These are phyloP conservation scores for Orbilia javanica DNA, from an alignment of 2,329 filamentous ascomycete genomes.

Conservation along the genomic window DNA sequence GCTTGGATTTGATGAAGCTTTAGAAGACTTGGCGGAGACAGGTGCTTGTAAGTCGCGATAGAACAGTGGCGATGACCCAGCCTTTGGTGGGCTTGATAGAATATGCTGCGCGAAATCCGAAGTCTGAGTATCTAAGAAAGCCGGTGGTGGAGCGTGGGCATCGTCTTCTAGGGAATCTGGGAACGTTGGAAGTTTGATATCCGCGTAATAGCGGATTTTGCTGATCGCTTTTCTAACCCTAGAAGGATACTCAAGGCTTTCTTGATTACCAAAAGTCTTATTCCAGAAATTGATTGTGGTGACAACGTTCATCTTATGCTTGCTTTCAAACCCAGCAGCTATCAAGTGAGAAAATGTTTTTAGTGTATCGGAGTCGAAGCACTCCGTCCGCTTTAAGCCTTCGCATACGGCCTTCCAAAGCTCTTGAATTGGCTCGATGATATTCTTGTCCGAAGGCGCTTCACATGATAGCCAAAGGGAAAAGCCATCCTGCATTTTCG, in stretches of 20 bases:
- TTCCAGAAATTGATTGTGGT: slow-evolving; percentile 72
- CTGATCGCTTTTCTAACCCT: slow-evolving; percentile 74
- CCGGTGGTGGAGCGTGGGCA: slow-evolving; percentile 25
- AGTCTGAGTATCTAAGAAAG: slow-evolving; percentile 60
- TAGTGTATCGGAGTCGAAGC: slow-evolving; percentile 38
- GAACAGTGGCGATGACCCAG: slow-evolving; percentile 41
- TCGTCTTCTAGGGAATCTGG: slow-evolving; percentile 67
- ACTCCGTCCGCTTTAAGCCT: slow-evolving; percentile 27
- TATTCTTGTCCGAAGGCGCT: slow-evolving; percentile 21
- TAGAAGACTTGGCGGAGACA: slow-evolving; percentile 44
- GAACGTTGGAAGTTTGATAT: slow-evolving; percentile 69
- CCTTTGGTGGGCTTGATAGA: slow-evolving; percentile 36
- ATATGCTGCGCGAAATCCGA: slow-evolving; percentile 48
- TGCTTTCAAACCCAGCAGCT: slow-evolving; percentile 43
- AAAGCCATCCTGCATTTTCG: slow-evolving; percentile 46
- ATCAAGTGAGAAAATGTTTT: slow-evolving; percentile 41
- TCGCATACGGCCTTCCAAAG: slow-evolving; percentile 31
- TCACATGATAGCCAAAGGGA: slow-evolving; percentile 49
- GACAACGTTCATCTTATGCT: slow-evolving; percentile 38
- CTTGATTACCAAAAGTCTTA: slow-evolving; percentile 73
- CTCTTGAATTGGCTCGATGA: slow-evolving; percentile 27
- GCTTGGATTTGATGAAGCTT: slow-evolving; percentile 60
- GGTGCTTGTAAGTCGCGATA: slow-evolving; percentile 41
- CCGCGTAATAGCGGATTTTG: slow-evolving; percentile 71
- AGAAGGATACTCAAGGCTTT: slow-evolving; percentile 74